A percentile compares a stretch with the other conserved stretches of the same genome.
Evolutionary conservation across 106 monocot species (phyloP).

Genomic region (Dendrobium catenatum): DNA sequence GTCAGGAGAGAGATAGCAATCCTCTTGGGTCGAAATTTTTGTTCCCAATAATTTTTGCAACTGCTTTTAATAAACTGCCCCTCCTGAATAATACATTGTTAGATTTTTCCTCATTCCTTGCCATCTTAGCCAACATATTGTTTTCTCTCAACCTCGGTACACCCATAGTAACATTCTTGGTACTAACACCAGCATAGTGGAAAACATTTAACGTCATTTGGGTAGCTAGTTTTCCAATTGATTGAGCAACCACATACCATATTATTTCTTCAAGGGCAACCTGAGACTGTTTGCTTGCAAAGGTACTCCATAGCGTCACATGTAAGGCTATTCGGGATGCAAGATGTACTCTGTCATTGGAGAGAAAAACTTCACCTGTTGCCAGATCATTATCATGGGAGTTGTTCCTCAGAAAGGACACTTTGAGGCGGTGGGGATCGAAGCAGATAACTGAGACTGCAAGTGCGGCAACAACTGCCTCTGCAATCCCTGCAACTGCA

Average conservation of each 20-base stretch:
- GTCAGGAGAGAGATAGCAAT: too few relatives aligned
- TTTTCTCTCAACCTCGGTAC: conserved; percentile 92
- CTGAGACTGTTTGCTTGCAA: conserved; percentile 22
- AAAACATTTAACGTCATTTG: conserved; percentile 99
- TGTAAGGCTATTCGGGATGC: conserved; percentile 13
- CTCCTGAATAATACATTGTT: too few relatives aligned
- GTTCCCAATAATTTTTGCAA: too few relatives aligned
- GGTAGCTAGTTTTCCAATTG: conserved; percentile 98
- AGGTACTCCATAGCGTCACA: too few relatives aligned
- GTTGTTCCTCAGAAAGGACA: conserved; percentile 58
- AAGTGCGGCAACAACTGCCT: conserved; percentile 61
- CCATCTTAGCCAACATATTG: conserved; percentile 82
- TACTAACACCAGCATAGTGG: conserved; percentile 99
- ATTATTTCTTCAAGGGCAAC: conserved; percentile 99
- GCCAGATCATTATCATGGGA: conserved; percentile 40
- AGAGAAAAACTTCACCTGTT: conserved; percentile 8
- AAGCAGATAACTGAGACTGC: conserved; percentile 48
- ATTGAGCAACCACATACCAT: conserved; percentile 98
- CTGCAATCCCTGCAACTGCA: conserved; percentile 65
- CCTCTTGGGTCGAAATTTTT: too few relatives aligned
- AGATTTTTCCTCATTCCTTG: too few relatives aligned
- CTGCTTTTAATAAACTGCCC: too few relatives aligned
- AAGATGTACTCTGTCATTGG: conserved; percentile 34
- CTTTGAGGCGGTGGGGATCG: conserved; percentile 30
- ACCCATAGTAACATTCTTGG: conserved; percentile 98